These are phyloP conservation scores for Blepharisma stoltei DNA, from an alignment of 73 alveolate species.

Conservation along the genomic window DNA sequence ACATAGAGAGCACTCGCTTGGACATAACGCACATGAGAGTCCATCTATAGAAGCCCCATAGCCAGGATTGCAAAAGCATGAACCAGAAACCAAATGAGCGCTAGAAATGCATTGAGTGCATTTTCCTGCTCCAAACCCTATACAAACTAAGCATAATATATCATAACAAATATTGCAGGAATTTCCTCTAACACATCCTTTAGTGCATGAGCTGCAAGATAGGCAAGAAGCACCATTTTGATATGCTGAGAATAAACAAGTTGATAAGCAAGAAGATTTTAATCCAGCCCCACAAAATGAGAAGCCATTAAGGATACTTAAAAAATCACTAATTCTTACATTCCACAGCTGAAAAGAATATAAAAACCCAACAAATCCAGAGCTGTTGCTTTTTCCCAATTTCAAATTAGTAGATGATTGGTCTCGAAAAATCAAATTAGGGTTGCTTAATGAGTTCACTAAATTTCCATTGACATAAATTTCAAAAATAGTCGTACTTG, in stretches of 20 bases:
- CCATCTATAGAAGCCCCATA: not conserved
- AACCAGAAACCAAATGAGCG: not conserved
- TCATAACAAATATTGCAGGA: slow-evolving; percentile 22
- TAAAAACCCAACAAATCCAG: no score
- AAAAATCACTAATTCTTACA: no score
- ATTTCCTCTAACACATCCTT: slow-evolving; percentile 20
- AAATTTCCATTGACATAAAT: no score
- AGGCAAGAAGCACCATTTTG: not conserved
- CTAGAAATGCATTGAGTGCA: slow-evolving; percentile 10
- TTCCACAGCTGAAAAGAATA: no score
- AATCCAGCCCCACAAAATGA: no score
- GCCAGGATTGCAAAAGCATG: slow-evolving; percentile 1
- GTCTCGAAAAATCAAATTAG: no score
- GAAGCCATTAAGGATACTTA: no score
- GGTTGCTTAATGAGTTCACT: no score
- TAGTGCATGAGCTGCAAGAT: not conserved
- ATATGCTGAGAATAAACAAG: not conserved
- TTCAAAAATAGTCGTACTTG: no score
- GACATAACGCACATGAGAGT: not conserved
- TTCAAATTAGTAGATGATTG: no score
- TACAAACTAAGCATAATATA: not conserved
- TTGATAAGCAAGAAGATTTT: no score
- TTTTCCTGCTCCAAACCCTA: not conserved
- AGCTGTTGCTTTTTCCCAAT: no score
- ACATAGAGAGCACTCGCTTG: not conserved